These are phyloP conservation scores for Leccinum boreale DNA, from an alignment of 768 basidiomycete genomes.

Conservation along the genomic window DNA sequence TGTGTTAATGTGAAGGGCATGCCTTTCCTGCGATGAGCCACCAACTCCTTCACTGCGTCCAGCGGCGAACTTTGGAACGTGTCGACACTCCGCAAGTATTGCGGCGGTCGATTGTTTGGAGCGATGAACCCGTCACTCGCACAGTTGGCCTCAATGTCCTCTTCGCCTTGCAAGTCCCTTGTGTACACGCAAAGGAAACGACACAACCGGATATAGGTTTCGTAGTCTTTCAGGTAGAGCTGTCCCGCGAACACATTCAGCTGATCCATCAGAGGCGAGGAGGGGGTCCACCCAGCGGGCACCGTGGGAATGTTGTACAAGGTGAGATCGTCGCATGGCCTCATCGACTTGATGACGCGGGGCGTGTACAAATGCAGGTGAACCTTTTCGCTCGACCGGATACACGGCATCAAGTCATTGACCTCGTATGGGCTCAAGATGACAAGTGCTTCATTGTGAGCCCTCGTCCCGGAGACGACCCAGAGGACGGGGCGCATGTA, in stretches of 20 bases:
- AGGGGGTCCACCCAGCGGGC: background rate
- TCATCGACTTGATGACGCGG: background rate
- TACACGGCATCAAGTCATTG: constrained; percentile 34
- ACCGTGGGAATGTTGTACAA: background rate
- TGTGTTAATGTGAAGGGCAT: background rate
- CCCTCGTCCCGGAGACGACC: background rate
- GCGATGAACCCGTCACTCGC: constrained; percentile 14
- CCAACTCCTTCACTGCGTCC: background rate
- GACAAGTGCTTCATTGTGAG: background rate
- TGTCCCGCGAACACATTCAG: background rate
- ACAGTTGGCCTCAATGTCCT: background rate
- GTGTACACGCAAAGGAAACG: constrained; percentile 1
- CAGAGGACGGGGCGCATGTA: background rate
- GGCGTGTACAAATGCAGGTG: background rate
- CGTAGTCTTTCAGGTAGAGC: background rate
- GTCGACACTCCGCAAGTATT: background rate
- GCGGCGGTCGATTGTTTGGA: constrained; percentile 6
- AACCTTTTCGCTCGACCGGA: constrained; percentile 21
- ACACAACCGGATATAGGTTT: background rate
- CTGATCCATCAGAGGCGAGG: background rate
- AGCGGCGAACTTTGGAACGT: constrained; percentile 33
- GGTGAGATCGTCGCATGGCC: background rate
- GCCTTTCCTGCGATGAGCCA: background rate
- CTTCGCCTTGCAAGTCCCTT: constrained; percentile 1
- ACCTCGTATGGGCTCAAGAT: constrained; percentile 25